Conservation (phyloP, 345 rosid species). For the Capsella bursapastoris region DNA sequence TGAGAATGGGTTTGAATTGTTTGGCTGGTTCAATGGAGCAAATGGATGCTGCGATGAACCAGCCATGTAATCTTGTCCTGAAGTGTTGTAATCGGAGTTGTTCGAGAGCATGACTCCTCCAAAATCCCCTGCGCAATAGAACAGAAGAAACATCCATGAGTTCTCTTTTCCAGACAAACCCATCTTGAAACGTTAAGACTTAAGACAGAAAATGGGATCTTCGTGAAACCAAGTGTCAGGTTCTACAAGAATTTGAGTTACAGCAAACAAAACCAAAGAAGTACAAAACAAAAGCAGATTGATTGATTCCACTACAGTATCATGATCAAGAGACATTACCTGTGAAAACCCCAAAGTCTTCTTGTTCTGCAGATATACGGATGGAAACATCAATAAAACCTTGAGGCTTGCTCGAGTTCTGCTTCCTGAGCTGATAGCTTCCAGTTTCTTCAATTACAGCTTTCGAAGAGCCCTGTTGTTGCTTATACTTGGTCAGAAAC, state of each 20-base stretch:
- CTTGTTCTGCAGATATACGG: conserved; percentile 58
- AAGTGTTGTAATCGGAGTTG: conserved; percentile 18
- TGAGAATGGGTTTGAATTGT: conserved; percentile 25
- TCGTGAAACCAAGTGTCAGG: neutral
- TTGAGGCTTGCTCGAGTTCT: conserved; percentile 63
- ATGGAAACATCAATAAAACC: conserved; percentile 86
- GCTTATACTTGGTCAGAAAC: conserved; percentile 58
- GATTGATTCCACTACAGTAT: neutral
- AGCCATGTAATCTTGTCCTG: conserved; percentile 37
- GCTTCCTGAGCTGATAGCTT: conserved; percentile 81
- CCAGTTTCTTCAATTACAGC: conserved; percentile 61
- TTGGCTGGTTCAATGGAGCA: conserved; percentile 29
- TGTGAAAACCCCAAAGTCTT: conserved; percentile 45
- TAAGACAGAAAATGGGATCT: neutral
- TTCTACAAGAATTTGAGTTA: neutral
- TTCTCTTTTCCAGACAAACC: conserved; percentile 12
- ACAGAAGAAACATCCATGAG: conserved; percentile 17
- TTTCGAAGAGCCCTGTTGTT: conserved; percentile 45
- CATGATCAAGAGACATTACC: conserved; percentile 45
- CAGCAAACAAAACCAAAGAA: neutral
- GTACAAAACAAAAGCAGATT: neutral
- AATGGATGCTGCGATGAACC: conserved; percentile 42
- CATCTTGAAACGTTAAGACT: conserved; percentile 11
- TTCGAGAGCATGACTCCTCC: conserved; percentile 56
- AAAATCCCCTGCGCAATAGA: conserved; percentile 49